Percentiles rank a stretch among this genome's conserved stretches.
Evolutionary conservation across 495 filamentous ascomycete species (phyloP).

Genomic region (Annulohypoxylon maeteangense): DNA sequence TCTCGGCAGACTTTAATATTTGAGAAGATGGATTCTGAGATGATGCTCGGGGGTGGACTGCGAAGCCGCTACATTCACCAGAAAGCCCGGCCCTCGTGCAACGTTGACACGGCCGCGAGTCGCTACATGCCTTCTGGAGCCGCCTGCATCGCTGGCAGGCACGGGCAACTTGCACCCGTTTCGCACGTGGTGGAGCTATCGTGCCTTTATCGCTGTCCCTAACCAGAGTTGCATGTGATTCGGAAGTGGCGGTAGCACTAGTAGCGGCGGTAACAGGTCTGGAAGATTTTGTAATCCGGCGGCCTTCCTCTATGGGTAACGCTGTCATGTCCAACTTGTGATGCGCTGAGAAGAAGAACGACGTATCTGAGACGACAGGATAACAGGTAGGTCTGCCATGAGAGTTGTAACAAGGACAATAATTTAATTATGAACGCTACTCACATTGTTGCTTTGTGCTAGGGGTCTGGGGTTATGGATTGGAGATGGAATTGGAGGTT

Average conservation of each 20-base stretch:
- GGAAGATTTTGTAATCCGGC: neutral
- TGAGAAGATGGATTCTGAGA: conserved; percentile 15
- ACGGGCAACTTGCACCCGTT: conserved; percentile 44
- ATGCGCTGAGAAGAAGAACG: neutral
- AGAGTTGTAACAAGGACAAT: neutral
- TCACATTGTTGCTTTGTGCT: neutral
- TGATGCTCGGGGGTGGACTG: neutral
- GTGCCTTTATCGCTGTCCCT: neutral
- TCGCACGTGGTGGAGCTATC: conserved; percentile 25
- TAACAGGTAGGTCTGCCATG: conserved; percentile 1
- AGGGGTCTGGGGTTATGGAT: neutral
- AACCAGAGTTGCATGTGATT: neutral
- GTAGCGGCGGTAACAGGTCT: neutral
- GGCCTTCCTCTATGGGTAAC: neutral
- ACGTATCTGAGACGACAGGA: neutral
- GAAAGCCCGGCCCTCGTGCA: conserved; percentile 44
- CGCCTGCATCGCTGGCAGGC: conserved; percentile 48
- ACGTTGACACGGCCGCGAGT: conserved; percentile 46
- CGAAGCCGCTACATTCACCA: conserved; percentile 36
- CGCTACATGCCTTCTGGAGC: conserved; percentile 48
- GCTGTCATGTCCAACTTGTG: conserved; percentile 14
- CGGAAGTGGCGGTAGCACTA: neutral
- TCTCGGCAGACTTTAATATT: conserved; percentile 1
- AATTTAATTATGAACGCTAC: neutral
- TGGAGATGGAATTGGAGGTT: conserved; percentile 1